Conservation (phyloP, 2,329 filamentous ascomycete genomes). For the Epichloe sylvatica region DNA sequence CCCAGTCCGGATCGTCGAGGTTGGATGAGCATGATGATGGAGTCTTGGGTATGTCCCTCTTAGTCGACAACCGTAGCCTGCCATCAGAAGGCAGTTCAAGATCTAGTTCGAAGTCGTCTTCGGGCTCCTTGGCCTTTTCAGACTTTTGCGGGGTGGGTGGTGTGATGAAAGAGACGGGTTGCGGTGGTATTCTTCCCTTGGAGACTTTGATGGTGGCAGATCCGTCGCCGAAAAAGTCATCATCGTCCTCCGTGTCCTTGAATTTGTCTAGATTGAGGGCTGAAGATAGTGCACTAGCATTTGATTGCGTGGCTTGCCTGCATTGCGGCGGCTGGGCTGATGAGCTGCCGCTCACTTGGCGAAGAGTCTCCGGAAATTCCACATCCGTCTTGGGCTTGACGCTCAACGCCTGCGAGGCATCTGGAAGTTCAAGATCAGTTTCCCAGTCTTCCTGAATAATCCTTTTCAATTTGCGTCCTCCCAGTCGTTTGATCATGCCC, state of each 20-base stretch:
- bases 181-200: slow-evolving; percentile 40
- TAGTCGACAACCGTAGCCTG: slow-evolving; percentile 49
- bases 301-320: slow-evolving; percentile 18
- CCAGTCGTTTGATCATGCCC: slow-evolving; percentile 88
- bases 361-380: slow-evolving; percentile 53
- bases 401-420: slow-evolving; percentile 42
- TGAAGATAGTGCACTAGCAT: slow-evolving; percentile 23
- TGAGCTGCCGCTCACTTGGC: slow-evolving; percentile 49
- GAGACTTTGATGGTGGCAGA: slow-evolving; percentile 54
- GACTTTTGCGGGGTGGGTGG: slow-evolving; percentile 41
- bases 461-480: slow-evolving; percentile 57
- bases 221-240: slow-evolving; percentile 50
- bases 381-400: slow-evolving; percentile 49
- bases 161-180: slow-evolving; percentile 39
- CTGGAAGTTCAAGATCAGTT: slow-evolving; percentile 60
- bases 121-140: slow-evolving; percentile 19
- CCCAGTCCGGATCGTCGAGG: slow-evolving; percentile 79
- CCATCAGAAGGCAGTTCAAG: slow-evolving; percentile 57
- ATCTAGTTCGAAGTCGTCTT: slow-evolving; percentile 60
- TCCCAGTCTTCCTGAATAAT: slow-evolving; percentile 70
- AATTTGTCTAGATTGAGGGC: slow-evolving; percentile 50
- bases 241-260: slow-evolving; percentile 47
- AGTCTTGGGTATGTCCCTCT: slow-evolving; percentile 48
- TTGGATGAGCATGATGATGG: slow-evolving; percentile 32
- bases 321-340: slow-evolving; percentile 19